Evolutionary conservation across 106 monocot genomes (phyloP).

Genomic region (Ottelia alismoides): DNA sequence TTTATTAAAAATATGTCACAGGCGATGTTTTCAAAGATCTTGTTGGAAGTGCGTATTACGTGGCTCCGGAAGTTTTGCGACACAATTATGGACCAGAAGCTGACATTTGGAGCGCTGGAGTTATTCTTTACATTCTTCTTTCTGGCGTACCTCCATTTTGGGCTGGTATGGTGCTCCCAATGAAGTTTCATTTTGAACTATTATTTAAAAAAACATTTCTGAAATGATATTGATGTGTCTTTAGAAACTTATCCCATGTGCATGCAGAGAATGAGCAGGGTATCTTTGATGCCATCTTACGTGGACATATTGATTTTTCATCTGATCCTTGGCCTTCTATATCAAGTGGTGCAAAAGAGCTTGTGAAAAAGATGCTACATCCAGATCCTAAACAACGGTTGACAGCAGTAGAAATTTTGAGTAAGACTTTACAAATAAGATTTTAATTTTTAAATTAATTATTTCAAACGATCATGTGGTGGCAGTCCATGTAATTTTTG

Average conservation of each 20-base stretch:
- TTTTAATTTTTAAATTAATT: too few relatives aligned
- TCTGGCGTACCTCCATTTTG: constrained; percentile 94
- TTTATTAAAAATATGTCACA: too few relatives aligned
- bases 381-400: constrained; percentile 49
- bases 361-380: constrained; percentile 55
- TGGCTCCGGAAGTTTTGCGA: constrained; percentile 76
- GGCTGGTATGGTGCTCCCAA: constrained; percentile 37
- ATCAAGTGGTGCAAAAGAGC: constrained; percentile 62
- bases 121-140: constrained; percentile 91
- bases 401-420: constrained; percentile 47
- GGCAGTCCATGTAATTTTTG: too few relatives aligned
- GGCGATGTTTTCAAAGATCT: constrained; percentile 63
- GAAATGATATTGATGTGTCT: background rate
- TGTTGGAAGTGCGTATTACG: constrained; percentile 90
- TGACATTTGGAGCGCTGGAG: constrained; percentile 94
- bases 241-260: background rate
- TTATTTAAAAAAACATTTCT: too few relatives aligned
- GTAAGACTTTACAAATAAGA: too few relatives aligned
- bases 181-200: too few relatives aligned
- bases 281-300: constrained; percentile 60
- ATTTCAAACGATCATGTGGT: too few relatives aligned
- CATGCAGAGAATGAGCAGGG: constrained; percentile 52
- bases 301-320: constrained; percentile 46
- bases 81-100: constrained; percentile 57
- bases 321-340: constrained; percentile 85